Base-by-base conservation (phyloP, 225 moss, liverwort and hornwort species). In the Straminergon stramineum region DNA sequence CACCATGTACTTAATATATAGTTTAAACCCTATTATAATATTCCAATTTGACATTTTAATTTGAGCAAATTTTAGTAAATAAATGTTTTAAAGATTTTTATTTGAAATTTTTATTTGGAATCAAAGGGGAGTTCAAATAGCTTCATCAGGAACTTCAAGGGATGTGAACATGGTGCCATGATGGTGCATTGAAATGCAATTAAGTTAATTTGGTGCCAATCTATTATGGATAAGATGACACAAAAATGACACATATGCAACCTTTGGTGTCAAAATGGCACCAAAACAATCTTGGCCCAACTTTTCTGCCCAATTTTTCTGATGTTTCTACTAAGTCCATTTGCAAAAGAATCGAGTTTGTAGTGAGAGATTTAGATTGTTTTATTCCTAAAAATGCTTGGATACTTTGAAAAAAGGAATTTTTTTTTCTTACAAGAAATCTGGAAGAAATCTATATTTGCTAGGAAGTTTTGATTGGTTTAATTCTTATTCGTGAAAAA, bases 381-480 rank as follows among this genome's bases (percentile, higher is more conserved):
- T 32, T 19, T 12, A 19, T 51, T 75, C 19, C 4, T 75, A 5
- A 52, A 5, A 52, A 51, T 2, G 1, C 2, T 51, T 4, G 4
- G 4, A 51, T 20, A 12, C 3, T 19, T 26, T 1, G 11, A 31
- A 75, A 48, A 48, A 18, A 7, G 6, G 8, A 11, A 31, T n/a
- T n/a, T n/a, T n/a, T n/a, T n/a, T n/a, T n/a, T n/a, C n/a, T n/a
- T n/a, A n/a, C n/a, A 27, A 27, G 21, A 39, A 66, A 4, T 5
- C 0, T 17, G 0, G 5, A 51, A 75, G 7, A 32, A 75, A 32
- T 75, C 0, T 2, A 51, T 51, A 2, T 4, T 1, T 45, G 4
- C 51, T 31, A 51, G 10, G 17, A 48, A 75, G 31, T 0, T 51
- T 74, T 75, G 48, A 19, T 31, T 75, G 0, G 6, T 19, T 51